Conservation (phyloP, 495 filamentous ascomycete genomes). For the Talaromyces nanjingensis region DNA sequence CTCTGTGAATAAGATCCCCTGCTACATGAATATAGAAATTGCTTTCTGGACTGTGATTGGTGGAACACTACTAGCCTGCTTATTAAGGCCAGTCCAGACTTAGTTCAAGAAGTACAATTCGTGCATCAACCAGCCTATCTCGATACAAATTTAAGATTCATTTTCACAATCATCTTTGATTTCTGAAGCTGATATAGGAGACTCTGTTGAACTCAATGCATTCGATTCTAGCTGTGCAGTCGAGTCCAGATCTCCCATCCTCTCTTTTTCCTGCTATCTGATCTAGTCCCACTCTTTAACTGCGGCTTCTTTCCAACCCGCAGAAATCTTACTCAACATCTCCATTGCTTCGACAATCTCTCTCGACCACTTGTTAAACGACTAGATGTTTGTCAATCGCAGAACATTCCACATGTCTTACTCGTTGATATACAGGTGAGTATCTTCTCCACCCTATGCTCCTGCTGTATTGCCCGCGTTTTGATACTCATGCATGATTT, state of each 20-base stretch:
- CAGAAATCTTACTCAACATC: not conserved
- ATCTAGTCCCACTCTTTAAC: conserved; percentile 1
- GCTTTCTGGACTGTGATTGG: not conserved
- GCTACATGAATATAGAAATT: not conserved
- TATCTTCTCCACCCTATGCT: not conserved
- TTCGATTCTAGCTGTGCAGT: not conserved
- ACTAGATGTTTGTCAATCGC: not conserved
- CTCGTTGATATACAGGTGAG: not conserved
- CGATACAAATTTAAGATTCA: not conserved
- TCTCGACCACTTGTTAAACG: not conserved
- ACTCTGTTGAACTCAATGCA: not conserved
- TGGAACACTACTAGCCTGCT: not conserved
- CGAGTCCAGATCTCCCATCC: not conserved
- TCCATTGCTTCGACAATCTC: not conserved
- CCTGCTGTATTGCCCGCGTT: not conserved
- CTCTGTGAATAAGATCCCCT: not conserved
- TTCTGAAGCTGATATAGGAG: not conserved
- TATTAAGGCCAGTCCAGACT: not conserved
- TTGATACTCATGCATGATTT: not conserved
- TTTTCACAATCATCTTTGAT: not conserved
- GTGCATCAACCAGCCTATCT: not conserved
- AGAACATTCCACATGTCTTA: not conserved
- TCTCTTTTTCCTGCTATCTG: not conserved
- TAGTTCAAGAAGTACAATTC: not conserved
- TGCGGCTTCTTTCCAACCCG: not conserved